Percentiles rank a stretch among this genome's conserved stretches.
Conservation (phyloP, 108 stramenopile species). For the Fragilariopsis cylindrus region DNA sequence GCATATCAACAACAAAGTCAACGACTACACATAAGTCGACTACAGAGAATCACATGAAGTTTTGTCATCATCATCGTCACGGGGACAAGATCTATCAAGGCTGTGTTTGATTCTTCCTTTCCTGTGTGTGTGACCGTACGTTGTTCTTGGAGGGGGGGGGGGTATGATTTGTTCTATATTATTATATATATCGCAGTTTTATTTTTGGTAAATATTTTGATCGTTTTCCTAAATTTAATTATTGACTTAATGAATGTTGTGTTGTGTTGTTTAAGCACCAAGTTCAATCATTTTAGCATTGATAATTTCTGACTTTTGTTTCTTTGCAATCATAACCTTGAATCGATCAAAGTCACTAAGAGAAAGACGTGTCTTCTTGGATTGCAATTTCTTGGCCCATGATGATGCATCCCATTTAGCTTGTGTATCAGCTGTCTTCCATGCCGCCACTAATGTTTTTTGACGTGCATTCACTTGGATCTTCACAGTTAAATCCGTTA, state of each 20-base stretch:
- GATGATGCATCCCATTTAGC: slow-evolving; percentile 90
- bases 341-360: slow-evolving; percentile 97
- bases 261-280: slow-evolving; percentile 43
- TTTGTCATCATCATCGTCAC: too few species aligned
- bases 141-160: too few species aligned
- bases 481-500: slow-evolving; percentile 93
- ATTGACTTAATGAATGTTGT: not conserved
- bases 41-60: too few species aligned
- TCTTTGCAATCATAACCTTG: slow-evolving; percentile 96
- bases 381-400: slow-evolving; percentile 95
- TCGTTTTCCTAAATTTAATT: too few species aligned
- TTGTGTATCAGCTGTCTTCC: slow-evolving; percentile 78
- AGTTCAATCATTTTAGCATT: slow-evolving; percentile 90
- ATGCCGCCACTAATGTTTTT: slow-evolving; percentile 90
- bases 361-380: slow-evolving; percentile 83
- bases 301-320: slow-evolving; percentile 91
- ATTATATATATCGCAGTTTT: too few species aligned
- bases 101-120: too few species aligned
- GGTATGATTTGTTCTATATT: too few species aligned
- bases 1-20: too few species aligned
- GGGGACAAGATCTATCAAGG: too few species aligned
- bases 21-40: too few species aligned
- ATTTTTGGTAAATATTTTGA: too few species aligned
- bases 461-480: slow-evolving; percentile 91
- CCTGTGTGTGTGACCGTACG: too few species aligned